phyloP scores from a whole-genome alignment of 2,329 filamentous ascomycete genomes.

The Xylaria sp. region DNA sequence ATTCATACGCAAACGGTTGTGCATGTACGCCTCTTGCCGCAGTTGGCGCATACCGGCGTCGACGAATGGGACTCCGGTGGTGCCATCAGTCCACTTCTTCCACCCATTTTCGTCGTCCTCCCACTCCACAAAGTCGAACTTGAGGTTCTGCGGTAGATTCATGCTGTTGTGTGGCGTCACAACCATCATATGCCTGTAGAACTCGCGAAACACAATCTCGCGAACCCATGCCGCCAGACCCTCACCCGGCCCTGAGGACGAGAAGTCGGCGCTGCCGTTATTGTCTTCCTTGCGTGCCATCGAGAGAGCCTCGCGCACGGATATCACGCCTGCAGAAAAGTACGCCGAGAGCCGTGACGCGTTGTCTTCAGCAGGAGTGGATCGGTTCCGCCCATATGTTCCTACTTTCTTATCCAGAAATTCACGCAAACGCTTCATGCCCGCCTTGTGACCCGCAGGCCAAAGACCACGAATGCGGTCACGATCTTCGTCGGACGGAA shows the following conservation, averaged over 20 bases:
- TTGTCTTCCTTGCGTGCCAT: not conserved
- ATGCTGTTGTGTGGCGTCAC: conserved; percentile 1
- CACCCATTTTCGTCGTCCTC: not conserved
- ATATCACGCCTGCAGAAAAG: conserved; percentile 6
- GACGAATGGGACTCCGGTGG: not conserved
- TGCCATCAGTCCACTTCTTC: not conserved
- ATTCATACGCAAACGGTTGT: conserved; percentile 1
- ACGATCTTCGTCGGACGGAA: conserved; percentile 2
- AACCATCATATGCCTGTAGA: not conserved
- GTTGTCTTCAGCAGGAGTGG: not conserved
- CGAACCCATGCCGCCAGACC: conserved; percentile 1
- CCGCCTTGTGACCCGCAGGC: conserved; percentile 1
- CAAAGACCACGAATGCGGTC: not conserved
- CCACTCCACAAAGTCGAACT: conserved; percentile 4
- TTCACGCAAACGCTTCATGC: not conserved
- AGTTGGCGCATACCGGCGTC: conserved; percentile 5
- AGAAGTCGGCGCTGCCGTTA: not conserved
- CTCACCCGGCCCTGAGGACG: not conserved
- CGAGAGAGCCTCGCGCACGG: not conserved
- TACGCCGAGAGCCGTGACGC: not conserved
- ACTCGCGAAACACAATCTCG: conserved; percentile 4
- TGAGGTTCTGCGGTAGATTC: conserved; percentile 7
- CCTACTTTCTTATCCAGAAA: not conserved
- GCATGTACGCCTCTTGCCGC: not conserved
- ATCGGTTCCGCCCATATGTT: not conserved